Evolutionary conservation across 371 early-diverging fungal genomes (phyloP), one percentile per base, ranked within the genome.

Genomic region (Mortierella sp.): DNA sequence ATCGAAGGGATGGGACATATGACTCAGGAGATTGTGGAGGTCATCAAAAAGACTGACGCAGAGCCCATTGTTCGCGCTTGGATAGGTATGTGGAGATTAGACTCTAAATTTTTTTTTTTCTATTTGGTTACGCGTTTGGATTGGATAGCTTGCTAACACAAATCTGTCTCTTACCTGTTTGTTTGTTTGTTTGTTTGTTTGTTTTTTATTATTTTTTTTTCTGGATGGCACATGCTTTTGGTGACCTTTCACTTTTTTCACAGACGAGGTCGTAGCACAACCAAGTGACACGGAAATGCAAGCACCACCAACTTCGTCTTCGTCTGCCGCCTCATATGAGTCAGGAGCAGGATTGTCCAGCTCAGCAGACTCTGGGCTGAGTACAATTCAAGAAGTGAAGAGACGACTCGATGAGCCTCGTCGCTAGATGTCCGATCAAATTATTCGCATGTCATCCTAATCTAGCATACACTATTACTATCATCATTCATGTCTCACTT

Each of bases 1-100:
- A 71, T 87, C 10, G 83, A 86, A 37, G 79, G 85, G 62, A 83
- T 88, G 73, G 81, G 83, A 10, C 75, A 71, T 23, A 80, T 80
- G 75, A 75, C 71, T 26, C 62, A 70, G 42, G 86, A 77, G 53
- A 86, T 87, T 45, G 72, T 88, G 22, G 84, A 84, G 28, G 85
- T 84, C 32, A 82, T 87, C 61, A 76, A 83, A 23, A 85, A 87
- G 32, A 85, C 85, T 1, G 82, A 85, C 28, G 76, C 84, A 2
- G 84, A 86, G 54, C 70, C 83, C 26, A 61, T 80, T 9, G 83
- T 87, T 2, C 70, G 77, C 8, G 26, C 74, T 6, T 87, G 87
- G 66, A 82, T 86, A 7, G 79, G 87, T 88, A 86, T 68, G 29
- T 70, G 59, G 35, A 49, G 61, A 45, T 42, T 66, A 28, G 53